Percentiles rank a stretch among this genome's conserved stretches.
These are phyloP conservation scores for Pichia rugopelliculosa DNA, from an alignment of 805 yeast species.

Conservation along the genomic window DNA sequence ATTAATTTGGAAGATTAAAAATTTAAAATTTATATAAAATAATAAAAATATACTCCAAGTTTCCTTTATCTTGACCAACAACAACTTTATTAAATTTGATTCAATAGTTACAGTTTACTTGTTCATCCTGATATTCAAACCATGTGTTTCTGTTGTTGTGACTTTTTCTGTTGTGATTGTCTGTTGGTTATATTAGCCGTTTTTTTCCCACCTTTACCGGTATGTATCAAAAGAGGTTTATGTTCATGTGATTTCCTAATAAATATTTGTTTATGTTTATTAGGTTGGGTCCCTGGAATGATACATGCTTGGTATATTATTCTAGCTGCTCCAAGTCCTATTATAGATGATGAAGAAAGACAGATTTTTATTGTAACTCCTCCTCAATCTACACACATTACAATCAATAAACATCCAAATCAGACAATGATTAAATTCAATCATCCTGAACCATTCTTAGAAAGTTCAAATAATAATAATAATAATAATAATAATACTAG, in stretches of 20 bases:
- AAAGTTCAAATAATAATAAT: conserved; percentile 3
- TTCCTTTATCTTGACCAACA: too few relatives aligned
- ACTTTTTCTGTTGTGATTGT: conserved; percentile 46
- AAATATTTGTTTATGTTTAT: conserved; percentile 52
- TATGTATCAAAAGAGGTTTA: conserved; percentile 62
- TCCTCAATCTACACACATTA: conserved; percentile 12
- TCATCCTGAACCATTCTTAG: conserved; percentile 29
- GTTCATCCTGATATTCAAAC: not conserved
- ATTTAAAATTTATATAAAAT: too few relatives aligned
- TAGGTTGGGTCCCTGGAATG: conserved; percentile 66
- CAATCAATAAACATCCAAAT: conserved; percentile 22
- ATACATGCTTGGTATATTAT: conserved; percentile 65
- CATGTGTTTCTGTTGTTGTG: conserved; percentile 25
- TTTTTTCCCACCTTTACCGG: conserved; percentile 75
- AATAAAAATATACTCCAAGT: too few relatives aligned
- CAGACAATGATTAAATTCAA: conserved; percentile 20
- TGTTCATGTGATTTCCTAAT: conserved; percentile 64
- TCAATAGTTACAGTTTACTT: too few relatives aligned
- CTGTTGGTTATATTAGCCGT: conserved; percentile 62
- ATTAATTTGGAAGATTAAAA: too few relatives aligned
- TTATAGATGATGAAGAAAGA: conserved; percentile 22
- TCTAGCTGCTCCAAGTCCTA: conserved; percentile 38
- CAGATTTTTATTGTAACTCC: conserved; percentile 23
- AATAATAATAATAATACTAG: not conserved
- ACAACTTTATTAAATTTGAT: too few relatives aligned